phyloP scores from a whole-genome alignment of 495 filamentous ascomycete genomes.

The Podospora australis region DNA sequence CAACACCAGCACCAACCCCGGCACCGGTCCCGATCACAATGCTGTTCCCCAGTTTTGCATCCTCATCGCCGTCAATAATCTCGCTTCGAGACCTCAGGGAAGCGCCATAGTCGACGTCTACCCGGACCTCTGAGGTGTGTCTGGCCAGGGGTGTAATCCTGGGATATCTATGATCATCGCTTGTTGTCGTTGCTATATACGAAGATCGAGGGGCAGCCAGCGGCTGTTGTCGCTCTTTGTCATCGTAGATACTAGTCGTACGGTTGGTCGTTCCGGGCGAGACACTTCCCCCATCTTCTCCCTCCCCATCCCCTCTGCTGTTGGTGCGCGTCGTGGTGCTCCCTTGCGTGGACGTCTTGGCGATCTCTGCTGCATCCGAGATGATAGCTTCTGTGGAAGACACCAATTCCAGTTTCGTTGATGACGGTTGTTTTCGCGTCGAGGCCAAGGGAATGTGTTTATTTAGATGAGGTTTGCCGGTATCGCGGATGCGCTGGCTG shows the following conservation, averaged over 20 bases:
- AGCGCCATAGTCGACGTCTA: background rate
- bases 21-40: background rate
- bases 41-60: background rate
- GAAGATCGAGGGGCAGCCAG: too few relatives aligned
- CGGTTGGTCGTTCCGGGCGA: background rate
- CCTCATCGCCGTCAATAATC: background rate
- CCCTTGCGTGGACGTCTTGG: background rate
- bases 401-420: background rate
- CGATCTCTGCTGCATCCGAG: background rate
- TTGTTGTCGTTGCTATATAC: background rate
- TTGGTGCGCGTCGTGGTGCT: background rate
- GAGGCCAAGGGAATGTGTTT: background rate
- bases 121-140: background rate
- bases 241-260: too few relatives aligned
- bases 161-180: background rate
- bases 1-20: background rate
- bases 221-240: too few relatives aligned
- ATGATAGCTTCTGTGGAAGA: background rate
- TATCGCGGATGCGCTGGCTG: background rate
- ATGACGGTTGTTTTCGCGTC: background rate
- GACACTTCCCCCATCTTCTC: background rate
- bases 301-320: background rate
- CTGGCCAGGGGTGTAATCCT: background rate
- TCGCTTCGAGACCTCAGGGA: background rate
- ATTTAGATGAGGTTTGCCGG: too few relatives aligned